Evolutionary conservation across 257 asterid genomes (phyloP), one percentile per base, ranked within the genome.

Genomic region (Salvia hispanica): DNA sequence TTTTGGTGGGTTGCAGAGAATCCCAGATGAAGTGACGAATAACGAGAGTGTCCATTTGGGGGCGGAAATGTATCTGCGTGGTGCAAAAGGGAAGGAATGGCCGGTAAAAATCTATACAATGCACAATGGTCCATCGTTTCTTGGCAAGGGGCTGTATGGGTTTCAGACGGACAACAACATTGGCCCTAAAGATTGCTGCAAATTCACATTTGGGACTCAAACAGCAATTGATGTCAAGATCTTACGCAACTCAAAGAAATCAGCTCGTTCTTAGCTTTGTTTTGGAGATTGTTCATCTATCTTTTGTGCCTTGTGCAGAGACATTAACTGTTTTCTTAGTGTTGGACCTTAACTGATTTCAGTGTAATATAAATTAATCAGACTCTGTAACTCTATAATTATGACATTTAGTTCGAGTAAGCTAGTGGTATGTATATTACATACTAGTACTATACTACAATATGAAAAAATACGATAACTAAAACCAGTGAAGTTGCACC

Each of bases 81-180:
- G 58, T 25, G 70, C 15, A 39, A 25, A 57, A 5, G 76, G 73
- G 40, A 44, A 72, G 53, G 76, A 68, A 33, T 72, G 76, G 75
- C 56, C 44, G 31, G 78, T 77, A 3, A 34, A 7, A 6, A 46
- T 37, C 18, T 4, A 1, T 21, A 10, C 1, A n/a, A 0, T 2
- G 3, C 33, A 1, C 10, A 47, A 31, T 8, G 71, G 64, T 1
- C 54, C 58, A 1, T 13, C 5, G 47, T n/a, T 45, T 42, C 8
- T 75, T 37, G 66, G 70, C 2, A 48, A 13, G 12, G 78, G 83
- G 33, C 75, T 64, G 73, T 2, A 7, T n/a, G 9, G 6, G 2
- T 79, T 79, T 50, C 54, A 64, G 46, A 54, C 6, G 21, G 62
- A 71, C 28, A 72, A 72, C 67, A 64, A 67, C n/a, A 14, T 71